These are phyloP conservation scores for Zygoascus bituminiphila DNA, from an alignment of 805 yeast species.

Conservation along the genomic window DNA sequence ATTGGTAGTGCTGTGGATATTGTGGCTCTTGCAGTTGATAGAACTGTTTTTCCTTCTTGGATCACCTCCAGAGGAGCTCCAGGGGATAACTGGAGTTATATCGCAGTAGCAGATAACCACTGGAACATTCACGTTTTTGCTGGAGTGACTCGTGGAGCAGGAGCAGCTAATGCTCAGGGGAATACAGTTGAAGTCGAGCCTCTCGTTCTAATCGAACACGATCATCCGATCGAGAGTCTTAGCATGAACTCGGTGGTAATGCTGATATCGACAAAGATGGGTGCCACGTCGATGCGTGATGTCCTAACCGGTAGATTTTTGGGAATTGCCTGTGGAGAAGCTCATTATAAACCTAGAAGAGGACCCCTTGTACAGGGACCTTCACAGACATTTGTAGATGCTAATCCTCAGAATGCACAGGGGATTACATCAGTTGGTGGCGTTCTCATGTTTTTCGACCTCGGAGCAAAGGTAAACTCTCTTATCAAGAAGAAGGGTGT, in stretches of 20 bases:
- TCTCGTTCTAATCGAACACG: not conserved
- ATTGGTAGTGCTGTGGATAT: constrained; percentile 6
- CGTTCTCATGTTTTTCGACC: constrained; percentile 24
- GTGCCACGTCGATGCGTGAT: constrained; percentile 22
- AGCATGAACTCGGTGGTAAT: constrained; percentile 26
- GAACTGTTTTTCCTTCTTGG: constrained; percentile 13
- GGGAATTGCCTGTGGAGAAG: constrained; percentile 3
- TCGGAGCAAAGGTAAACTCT: constrained; percentile 20
- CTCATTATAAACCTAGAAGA: not conserved
- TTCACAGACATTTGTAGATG: constrained; percentile 12
- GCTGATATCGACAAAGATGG: constrained; percentile 23
- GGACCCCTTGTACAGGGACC: not conserved
- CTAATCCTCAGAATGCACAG: constrained; percentile 24
- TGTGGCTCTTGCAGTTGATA: constrained; percentile 15
- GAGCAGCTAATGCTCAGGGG: constrained; percentile 2
- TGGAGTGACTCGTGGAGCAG: constrained; percentile 7
- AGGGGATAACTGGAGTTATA: constrained; percentile 14
- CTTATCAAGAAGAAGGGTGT: constrained; percentile 18
- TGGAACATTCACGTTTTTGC: constrained; percentile 13
- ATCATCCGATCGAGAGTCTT: constrained; percentile 7
- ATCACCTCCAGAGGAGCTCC: constrained; percentile 13
- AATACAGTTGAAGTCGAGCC: not conserved
- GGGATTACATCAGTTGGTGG: constrained; percentile 23
- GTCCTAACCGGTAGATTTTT: constrained; percentile 22
- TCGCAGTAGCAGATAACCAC: constrained; percentile 17